Base-by-base conservation (phyloP, 75 land plant genomes). In the Sequoia sempervirens region DNA sequence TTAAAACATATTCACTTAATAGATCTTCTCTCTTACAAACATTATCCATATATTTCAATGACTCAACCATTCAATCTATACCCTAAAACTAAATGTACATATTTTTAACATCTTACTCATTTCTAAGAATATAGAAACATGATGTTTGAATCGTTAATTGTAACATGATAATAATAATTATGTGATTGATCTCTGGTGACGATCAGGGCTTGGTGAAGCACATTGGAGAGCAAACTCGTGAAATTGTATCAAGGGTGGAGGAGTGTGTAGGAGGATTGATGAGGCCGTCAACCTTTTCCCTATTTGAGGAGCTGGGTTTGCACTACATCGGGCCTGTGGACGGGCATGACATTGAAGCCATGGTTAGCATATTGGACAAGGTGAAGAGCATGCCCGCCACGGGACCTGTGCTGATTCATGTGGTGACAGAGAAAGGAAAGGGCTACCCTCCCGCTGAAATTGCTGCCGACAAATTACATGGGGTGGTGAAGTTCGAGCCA, bases 311-410 rank as follows among this genome's bases (percentile, higher is more conserved):
- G 84, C 90, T 95, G 1, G 96, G 96, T 4, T 70, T 95, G 53
- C 92, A 95, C 81, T 95, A 95, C 88, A 94, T 94, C 52, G 97
- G 97, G 38, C 97, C 97, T 20, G 96, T 95, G 7, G 96, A 95
- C 82, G 97, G 97, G 12, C 95, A 95, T 82, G 91, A 87, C 83
- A 75, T 95, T 13, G 89, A 90, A 45, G 97, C 94, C 76, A 75
- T 95, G 53, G 92, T 94, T 5, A 85, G 88, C 43, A 91, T 95
- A 2, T 83, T 95, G 46, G 47, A 87, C 73, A 92, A 91, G 81
- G 94, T 94, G 53, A 92, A 90, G 80, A 45, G 89, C 70, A 88
- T 92, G 90, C 92, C 90, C 36, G 89, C 97, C 23, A 90, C 95
- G 30, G 96, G 97, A 10, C 97, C 96, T 11, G 96, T 95, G 50